Base-by-base conservation (phyloP, 495 filamentous ascomycete species). In the Wilcoxina mikolae region DNA sequence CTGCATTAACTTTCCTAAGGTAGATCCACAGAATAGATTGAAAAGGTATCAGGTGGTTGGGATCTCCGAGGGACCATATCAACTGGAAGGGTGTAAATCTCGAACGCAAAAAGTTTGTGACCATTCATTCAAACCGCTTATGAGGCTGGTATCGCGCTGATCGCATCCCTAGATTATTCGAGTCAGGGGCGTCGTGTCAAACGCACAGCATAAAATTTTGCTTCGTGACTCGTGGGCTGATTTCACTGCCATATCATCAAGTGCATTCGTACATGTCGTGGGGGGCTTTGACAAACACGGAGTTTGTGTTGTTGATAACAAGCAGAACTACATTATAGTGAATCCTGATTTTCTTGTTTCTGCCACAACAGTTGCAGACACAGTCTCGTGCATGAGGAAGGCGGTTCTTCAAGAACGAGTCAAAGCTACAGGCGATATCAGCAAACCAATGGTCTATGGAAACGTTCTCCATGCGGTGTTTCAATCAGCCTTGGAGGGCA, bases 321-420 rank as follows among this genome's bases (percentile, higher is more conserved):
- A 72, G 23, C 72, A 82, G 51, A 85, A 94, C 60, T 83, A 95
- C 71, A 70, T 98, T 33, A 90, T 98, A 59, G 73, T 98, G 11
- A 87, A 98, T 65, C 91, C 91, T 2, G 91, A 98, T 68, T 89
- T 95, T 69, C 77, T 98, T 22, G 82, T 98, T 49, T 95, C 91
- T 10, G 82, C 90, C 1, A 95, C 89, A 5, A 84, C 90, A 7
- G 83, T 98, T 28, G 91, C 84, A 31, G 91, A 98, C 65, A 93
- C 91, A 0, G 89, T 95, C 62, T 79, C 78, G 38, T 98, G 91
- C 64, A 79, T 80, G 57, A 80, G 91, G 11, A 82, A 88, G 51
- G 87, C 91, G 24, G 87, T 95, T 1, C 78, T 98, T 28, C 87
- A 95, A 63, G 89, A 95, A 64, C 79, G 91, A 43, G 82, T 95